Evolutionary conservation across 805 yeast species (phyloP).

Genomic region (Jamesozyma jinghongensis): DNA sequence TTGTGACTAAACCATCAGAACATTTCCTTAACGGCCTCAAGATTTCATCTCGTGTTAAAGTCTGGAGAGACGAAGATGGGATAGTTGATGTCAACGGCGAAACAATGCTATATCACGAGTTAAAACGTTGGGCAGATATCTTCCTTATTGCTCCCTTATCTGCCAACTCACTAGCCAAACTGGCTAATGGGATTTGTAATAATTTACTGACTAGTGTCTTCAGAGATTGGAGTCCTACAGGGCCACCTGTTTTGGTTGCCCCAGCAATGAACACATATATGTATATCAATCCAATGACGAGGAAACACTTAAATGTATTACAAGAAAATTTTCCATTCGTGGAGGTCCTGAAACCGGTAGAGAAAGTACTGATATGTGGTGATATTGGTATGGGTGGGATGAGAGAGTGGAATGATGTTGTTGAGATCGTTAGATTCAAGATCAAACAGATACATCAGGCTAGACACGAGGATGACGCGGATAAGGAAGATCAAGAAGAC

Average conservation of each 20-base stretch:
- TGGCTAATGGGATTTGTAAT: conserved; percentile 69
- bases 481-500: conserved; percentile 22
- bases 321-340: conserved; percentile 68
- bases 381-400: conserved; percentile 90
- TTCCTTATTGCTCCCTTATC: conserved; percentile 68
- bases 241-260: conserved; percentile 60
- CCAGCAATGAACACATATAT: conserved; percentile 86
- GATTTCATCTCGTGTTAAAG: conserved; percentile 64
- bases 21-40: conserved; percentile 58
- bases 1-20: conserved; percentile 68
- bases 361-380: conserved; percentile 70
- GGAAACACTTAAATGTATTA: conserved; percentile 53
- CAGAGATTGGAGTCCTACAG: conserved; percentile 62
- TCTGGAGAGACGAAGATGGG: conserved; percentile 80
- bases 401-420: conserved; percentile 82
- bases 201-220: conserved; percentile 65
- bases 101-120: conserved; percentile 68
- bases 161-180: conserved; percentile 70
- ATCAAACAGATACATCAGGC: conserved; percentile 23
- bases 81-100: conserved; percentile 34
- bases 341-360: conserved; percentile 68
- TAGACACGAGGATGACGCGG: conserved; percentile 28
- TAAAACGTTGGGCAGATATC: conserved; percentile 80
- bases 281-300: conserved; percentile 72
- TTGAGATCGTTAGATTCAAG: conserved; percentile 43